Evolutionary conservation across 108 stramenopile species (phyloP).

Genomic region (Nitzschia sp.): DNA sequence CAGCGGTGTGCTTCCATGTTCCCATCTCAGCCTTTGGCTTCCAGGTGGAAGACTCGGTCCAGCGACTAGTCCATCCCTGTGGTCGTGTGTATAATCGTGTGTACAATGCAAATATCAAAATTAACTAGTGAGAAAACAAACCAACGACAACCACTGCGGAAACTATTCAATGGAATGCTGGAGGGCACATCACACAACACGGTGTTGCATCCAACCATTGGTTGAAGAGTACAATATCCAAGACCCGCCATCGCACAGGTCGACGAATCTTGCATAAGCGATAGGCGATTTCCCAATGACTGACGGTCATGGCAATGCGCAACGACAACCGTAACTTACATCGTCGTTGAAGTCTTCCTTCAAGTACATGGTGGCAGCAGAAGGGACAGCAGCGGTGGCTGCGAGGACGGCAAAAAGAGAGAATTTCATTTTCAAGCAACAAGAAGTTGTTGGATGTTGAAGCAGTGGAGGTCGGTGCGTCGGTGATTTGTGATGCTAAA

Average conservation of each 20-base stretch:
- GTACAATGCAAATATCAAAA: not conserved
- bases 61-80: constrained; percentile 82
- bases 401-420: constrained; percentile 47
- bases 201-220: no score
- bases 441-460: no score
- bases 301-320: not conserved
- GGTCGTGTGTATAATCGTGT: not conserved
- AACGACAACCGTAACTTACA: constrained; percentile 42
- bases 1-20: constrained; percentile 92
- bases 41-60: constrained; percentile 93
- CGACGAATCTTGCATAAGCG: no score
- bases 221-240: no score
- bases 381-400: constrained; percentile 47
- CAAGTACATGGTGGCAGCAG: constrained; percentile 66
- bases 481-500: no score
- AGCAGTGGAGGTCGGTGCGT: no score
- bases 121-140: not conserved
- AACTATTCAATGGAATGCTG: no score
- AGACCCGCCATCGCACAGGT: no score
- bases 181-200: no score
- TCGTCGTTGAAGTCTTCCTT: constrained; percentile 90
- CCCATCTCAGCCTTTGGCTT: constrained; percentile 91
- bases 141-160: no score
- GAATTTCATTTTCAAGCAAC: constrained; percentile 64
- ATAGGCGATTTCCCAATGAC: no score